phyloP scores from a whole-genome alignment of 139 green algal genomes.

The Trebouxia sp. region DNA sequence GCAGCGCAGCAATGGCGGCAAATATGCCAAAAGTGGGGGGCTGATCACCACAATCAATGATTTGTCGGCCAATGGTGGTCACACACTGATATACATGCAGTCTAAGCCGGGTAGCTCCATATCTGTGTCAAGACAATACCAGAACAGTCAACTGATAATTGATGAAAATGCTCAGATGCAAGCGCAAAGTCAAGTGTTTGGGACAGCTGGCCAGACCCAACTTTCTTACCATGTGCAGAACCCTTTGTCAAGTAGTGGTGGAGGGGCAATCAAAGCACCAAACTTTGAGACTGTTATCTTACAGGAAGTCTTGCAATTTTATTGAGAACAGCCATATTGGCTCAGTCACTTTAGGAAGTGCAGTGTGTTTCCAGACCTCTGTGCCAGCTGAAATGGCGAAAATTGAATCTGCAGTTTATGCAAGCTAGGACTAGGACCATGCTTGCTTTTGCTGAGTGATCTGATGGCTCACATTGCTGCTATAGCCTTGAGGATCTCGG shows the following conservation, averaged over 20 bases:
- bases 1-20: not conserved
- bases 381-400: too few species aligned
- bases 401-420: too few species aligned
- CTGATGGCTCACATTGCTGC: too few species aligned
- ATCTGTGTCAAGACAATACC: not conserved
- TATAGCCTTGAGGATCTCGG: too few species aligned
- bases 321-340: not conserved
- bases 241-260: not conserved
- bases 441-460: too few species aligned
- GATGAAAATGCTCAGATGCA: not conserved
- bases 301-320: conserved; percentile 14
- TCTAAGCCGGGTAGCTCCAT: not conserved
- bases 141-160: not conserved
- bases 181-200: conserved; percentile 5
- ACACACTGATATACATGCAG: conserved; percentile 17
- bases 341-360: too few species aligned
- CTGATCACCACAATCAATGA: not conserved
- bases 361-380: too few species aligned
- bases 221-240: conserved; percentile 11
- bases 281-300: conserved; percentile 8
- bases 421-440: too few species aligned
- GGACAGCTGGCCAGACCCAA: not conserved
- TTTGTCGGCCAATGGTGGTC: not conserved
- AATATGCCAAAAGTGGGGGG: not conserved
- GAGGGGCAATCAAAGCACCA: not conserved